Evolutionary conservation across 805 yeast genomes (phyloP).

Genomic region (Metschnikowia peoriensis): DNA sequence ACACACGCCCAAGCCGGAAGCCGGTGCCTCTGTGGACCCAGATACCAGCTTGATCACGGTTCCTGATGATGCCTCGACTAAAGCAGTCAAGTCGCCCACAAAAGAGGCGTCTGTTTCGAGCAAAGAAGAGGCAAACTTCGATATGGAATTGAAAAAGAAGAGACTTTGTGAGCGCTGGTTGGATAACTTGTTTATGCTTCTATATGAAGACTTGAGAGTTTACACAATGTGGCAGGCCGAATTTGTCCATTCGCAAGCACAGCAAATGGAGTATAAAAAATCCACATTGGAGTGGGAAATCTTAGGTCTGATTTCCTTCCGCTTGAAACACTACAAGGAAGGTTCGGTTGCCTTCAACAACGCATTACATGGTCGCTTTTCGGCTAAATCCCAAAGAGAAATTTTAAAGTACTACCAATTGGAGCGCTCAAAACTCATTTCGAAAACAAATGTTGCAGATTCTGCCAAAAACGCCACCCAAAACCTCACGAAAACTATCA

Average conservation of each 20-base stretch:
- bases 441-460: slow-evolving; percentile 19
- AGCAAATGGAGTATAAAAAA: slow-evolving; percentile 74
- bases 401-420: slow-evolving; percentile 62
- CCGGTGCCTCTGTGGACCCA: not conserved
- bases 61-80: slow-evolving; percentile 35
- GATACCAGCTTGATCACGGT: slow-evolving; percentile 1
- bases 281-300: slow-evolving; percentile 90
- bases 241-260: slow-evolving; percentile 82
- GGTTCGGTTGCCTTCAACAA: slow-evolving; percentile 80
- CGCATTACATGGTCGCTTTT: slow-evolving; percentile 72
- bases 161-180: slow-evolving; percentile 73
- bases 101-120: slow-evolving; percentile 13
- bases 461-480: slow-evolving; percentile 20
- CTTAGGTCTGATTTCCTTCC: slow-evolving; percentile 78
- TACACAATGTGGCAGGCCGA: slow-evolving; percentile 96
- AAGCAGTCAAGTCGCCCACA: slow-evolving; percentile 37
- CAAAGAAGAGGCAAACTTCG: slow-evolving; percentile 10
- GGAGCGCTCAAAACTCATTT: slow-evolving; percentile 42
- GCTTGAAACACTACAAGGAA: slow-evolving; percentile 83
- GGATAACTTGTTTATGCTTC: slow-evolving; percentile 64
- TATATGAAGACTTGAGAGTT: slow-evolving; percentile 71
- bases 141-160: slow-evolving; percentile 55
- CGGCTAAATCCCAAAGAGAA: slow-evolving; percentile 75
- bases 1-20: slow-evolving; percentile 7
- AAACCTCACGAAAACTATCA: slow-evolving; percentile 39